Evolutionary conservation across 2,329 filamentous ascomycete genomes (phyloP).

Genomic region (Aureobasidium subglaciale): DNA sequence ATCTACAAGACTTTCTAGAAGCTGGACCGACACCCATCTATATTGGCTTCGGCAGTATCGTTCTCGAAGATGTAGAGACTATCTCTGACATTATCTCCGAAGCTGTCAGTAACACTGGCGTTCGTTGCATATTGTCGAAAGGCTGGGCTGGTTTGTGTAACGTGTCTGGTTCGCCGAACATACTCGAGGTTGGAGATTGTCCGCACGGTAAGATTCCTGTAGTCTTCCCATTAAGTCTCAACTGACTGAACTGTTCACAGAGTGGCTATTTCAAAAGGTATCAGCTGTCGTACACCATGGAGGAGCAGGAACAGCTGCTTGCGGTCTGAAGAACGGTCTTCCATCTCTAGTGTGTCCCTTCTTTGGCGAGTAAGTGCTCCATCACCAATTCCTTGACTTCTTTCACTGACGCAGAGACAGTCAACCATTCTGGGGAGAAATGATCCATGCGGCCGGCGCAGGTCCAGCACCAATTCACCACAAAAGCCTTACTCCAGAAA

Average conservation of each 20-base stretch:
- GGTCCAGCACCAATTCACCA: conserved; percentile 35
- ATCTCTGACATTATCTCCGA: conserved; percentile 32
- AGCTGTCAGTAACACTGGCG: conserved; percentile 26
- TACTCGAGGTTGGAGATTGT: conserved; percentile 1
- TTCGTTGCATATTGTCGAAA: not conserved
- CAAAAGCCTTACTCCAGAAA: conserved; percentile 29
- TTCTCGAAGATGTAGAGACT: conserved; percentile 29
- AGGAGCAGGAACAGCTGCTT: conserved; percentile 32
- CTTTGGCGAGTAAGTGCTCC: conserved; percentile 10
- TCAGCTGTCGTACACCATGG: conserved; percentile 34
- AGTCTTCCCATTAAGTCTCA: not conserved
- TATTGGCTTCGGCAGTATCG: conserved; percentile 20
- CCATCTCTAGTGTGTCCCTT: not conserved
- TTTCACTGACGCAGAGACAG: conserved; percentile 19
- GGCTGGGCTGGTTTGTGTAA: conserved; percentile 19
- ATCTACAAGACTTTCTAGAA: conserved; percentile 16
- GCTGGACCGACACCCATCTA: conserved; percentile 16
- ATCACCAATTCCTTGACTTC: conserved; percentile 12
- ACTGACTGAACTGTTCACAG: not conserved
- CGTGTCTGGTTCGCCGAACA: conserved; percentile 5
- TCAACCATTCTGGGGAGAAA: conserved; percentile 41
- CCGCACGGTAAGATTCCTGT: not conserved
- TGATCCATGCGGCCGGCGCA: conserved; percentile 37
- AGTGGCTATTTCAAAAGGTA: conserved; percentile 32
- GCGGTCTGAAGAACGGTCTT: conserved; percentile 28